phyloP scores from a whole-genome alignment of 1,284 basidiomycete genomes.

The Boletus semigastroideus region DNA sequence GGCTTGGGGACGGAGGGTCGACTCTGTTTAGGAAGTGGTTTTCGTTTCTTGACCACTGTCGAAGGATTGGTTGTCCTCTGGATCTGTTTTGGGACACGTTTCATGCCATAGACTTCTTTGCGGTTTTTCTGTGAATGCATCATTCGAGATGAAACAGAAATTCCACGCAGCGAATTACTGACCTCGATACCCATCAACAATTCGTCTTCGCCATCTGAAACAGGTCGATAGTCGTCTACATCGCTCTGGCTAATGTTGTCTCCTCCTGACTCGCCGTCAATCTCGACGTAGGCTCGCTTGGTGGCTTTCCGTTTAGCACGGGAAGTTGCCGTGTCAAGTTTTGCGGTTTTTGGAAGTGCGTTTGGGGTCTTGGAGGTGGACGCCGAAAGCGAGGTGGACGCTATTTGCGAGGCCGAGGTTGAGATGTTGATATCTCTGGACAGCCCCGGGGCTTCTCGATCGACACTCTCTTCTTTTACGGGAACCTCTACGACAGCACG shows the following conservation, averaged over 20 bases:
- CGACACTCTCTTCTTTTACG: slow-evolving; percentile 44
- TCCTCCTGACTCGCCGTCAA: slow-evolving; percentile 25
- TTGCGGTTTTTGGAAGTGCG: background rate
- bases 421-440: slow-evolving; percentile 2
- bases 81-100: slow-evolving; percentile 14
- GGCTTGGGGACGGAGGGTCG: slow-evolving; percentile 7
- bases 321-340: slow-evolving; percentile 3
- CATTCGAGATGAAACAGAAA: slow-evolving; percentile 6
- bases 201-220: slow-evolving; percentile 55
- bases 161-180: slow-evolving; percentile 11
- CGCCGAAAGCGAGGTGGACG: slow-evolving; percentile 15
- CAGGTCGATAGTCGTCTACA: slow-evolving; percentile 18
- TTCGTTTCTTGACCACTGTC: slow-evolving; percentile 24
- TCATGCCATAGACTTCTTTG: slow-evolving; percentile 36
- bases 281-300: slow-evolving; percentile 35
- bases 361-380: slow-evolving; percentile 13
- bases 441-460: slow-evolving; percentile 21
- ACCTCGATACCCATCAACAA: slow-evolving; percentile 55
- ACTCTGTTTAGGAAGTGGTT: slow-evolving; percentile 15
- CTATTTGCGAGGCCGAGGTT: slow-evolving; percentile 6
- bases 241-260: slow-evolving; percentile 22
- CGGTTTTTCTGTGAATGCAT: slow-evolving; percentile 33
- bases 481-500: slow-evolving; percentile 44
- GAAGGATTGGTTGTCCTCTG: slow-evolving; percentile 12
- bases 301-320: slow-evolving; percentile 22